Base-by-base conservation (phyloP, 441 rosid species). In the Daphne laureola region DNA sequence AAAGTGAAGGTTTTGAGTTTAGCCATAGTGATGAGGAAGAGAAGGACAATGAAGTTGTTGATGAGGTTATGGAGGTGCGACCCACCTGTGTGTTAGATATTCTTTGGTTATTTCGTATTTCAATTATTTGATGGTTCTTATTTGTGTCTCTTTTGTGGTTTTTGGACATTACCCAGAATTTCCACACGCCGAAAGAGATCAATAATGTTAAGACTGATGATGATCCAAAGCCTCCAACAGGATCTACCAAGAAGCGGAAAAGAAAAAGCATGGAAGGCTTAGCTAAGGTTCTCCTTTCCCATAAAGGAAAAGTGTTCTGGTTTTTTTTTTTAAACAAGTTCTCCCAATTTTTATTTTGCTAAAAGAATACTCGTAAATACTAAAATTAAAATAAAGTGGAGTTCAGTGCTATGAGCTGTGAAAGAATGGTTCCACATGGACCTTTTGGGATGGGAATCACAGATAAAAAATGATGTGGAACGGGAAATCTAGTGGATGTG, bases 161-260 rank as follows among this genome's bases (percentile, higher is more conserved):
- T 21, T 14, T 41, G 62, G n/a, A 43, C 48, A 65, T 49, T 45
- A 49, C 54, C 46, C 66, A 69, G 80, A 68, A 72, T 61, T 70
- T 67, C 51, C 58, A 65, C 53, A 50, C 59, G 66, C 66, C 56
- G 6, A 59, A 67, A 67, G 76, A 78, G 68, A 68, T 70, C 57
- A 80, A 74, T 53, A 66, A 63, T 59, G 21, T 53, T 17, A 58
- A 64, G 36, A 14, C 72, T 50, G 66, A 57, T 47, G 55, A 45
- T 62, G 62, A 57, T 55, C 61, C 53, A 36, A 87, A 78, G 66
- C 75, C 96, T 70, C 71, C 78, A 18, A 50, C 65, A 67, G 94
- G 76, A 77, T 73, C 90, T 62, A 43, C 61, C 57, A 83, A 90
- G 81, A 90, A 88, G 64, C 79, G 78, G 47, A 90, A 82, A 80